These are phyloP conservation scores for Strobilomyces confusus DNA, from an alignment of 768 basidiomycete genomes.

Conservation along the genomic window DNA sequence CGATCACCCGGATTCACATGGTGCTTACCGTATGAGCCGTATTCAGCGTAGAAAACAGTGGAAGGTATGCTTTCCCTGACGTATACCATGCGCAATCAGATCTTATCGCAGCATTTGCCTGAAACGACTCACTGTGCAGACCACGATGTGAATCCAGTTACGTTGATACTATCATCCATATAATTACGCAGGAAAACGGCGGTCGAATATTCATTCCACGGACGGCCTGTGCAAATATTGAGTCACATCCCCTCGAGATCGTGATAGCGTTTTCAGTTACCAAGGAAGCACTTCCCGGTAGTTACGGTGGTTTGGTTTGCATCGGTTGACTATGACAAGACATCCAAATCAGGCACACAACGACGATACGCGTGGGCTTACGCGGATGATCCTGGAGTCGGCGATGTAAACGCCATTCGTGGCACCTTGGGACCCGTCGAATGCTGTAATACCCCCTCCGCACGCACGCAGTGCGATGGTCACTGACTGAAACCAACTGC, in stretches of 20 bases:
- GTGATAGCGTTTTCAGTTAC: conserved; percentile 20
- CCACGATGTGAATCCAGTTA: conserved; percentile 52
- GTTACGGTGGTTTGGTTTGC: conserved; percentile 48
- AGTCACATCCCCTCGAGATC: neutral
- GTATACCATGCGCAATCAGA: conserved; percentile 12
- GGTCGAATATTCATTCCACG: conserved; percentile 59
- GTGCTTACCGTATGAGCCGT: conserved; percentile 43
- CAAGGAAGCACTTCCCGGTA: conserved; percentile 46
- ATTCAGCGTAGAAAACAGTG: conserved; percentile 60
- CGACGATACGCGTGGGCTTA: conserved; percentile 24
- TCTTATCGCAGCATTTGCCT: neutral
- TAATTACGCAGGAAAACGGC: conserved; percentile 51
- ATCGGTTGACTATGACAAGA: conserved; percentile 48
- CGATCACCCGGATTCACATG: neutral
- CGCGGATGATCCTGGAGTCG: conserved; percentile 53
- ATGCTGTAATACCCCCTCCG: conserved; percentile 63
- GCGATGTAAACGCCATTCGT: conserved; percentile 52
- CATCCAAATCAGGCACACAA: neutral
- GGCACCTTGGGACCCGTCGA: conserved; percentile 48
- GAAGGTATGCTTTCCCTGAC: conserved; percentile 47
- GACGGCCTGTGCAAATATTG: conserved; percentile 33
- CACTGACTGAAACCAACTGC: conserved; percentile 57
- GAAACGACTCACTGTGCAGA: conserved; percentile 14
- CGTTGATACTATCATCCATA: conserved; percentile 55
- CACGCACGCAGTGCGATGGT: conserved; percentile 60